Base-by-base conservation (phyloP, 1,284 basidiomycete species). In the Testicularia cyperi region DNA sequence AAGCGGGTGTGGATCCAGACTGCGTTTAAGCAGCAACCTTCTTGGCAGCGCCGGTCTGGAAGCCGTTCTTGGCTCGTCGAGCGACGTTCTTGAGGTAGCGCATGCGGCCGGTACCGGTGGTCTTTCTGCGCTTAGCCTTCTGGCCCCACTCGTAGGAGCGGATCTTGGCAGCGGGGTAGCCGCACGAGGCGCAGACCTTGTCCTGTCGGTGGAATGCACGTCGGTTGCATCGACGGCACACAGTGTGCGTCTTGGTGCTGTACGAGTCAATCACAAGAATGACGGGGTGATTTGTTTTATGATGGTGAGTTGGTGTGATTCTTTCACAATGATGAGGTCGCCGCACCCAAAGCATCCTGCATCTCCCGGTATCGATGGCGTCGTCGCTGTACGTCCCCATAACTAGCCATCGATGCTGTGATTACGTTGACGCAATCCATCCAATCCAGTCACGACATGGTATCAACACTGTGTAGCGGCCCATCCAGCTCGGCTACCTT, bases 51-150 rank as follows among this genome's bases (percentile, higher is more conserved):
- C 74, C 74, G 31, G 74, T 70, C 54, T 70, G 66, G 84, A 92
- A 92, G 53, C 92, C 94, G 79, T 97, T 97, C 88, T 97, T 97
- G 43, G 72, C 70, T 13, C 62, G 57, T 53, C 74, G 70, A 29
- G 71, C 49, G 47, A 76, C 71, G 35, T 56, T 79, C 84, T 92
- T 95, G 80, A 98, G 85, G 85, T 92, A 86, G 68, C 83, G 83
- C 92, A 96, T 95, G 77, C 94, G 85, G 68, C 94, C 94, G 71
- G 94, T 92, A 70, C 94, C 94, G 66, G 92, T 82, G 60, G 92
- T 95, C 86, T 95, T 94, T 86, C 94, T 87, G 82, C 94, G 87
- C 86, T 97, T 96, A 54, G 92, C 94, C 85, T 98, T 98, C 79
- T 87, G 84, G 70, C 91, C 90, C 94, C 94, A 98, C 81, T 97